Percentiles rank a stretch among this genome's conserved stretches.
phyloP scores from a whole-genome alignment of 768 basidiomycete genomes.

The Mycena galericulata region DNA sequence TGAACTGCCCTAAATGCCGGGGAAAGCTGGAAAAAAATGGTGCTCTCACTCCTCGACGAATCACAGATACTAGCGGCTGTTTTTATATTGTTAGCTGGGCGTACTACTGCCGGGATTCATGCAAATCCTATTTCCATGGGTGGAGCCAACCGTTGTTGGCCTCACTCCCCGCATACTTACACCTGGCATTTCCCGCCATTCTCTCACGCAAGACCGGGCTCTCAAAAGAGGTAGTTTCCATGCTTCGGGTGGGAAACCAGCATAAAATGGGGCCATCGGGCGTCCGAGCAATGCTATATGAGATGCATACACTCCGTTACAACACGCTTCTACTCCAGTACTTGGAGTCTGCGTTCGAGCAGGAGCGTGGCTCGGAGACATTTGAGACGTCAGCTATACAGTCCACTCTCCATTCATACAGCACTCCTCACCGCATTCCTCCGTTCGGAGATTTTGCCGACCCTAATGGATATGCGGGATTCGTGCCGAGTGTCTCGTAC shows the following conservation, averaged over 20 bases:
- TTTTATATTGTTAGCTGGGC: slow-evolving; percentile 42
- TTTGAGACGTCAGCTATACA: too few species aligned
- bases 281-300: slow-evolving; percentile 32
- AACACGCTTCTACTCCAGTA: slow-evolving; percentile 35
- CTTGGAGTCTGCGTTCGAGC: slow-evolving; percentile 29
- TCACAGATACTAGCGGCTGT: slow-evolving; percentile 34
- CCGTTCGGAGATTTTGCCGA: slow-evolving; percentile 38
- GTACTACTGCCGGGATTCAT: slow-evolving; percentile 40
- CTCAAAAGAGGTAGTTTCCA: too few species aligned
- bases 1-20: background rate
- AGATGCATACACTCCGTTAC: slow-evolving; percentile 37
- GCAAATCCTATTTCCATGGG: slow-evolving; percentile 32
- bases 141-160: slow-evolving; percentile 30
- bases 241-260: too few species aligned
- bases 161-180: slow-evolving; percentile 36
- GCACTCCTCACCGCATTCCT: too few species aligned
- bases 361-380: background rate
- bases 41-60: slow-evolving; percentile 32
- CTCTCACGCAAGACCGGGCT: too few species aligned
- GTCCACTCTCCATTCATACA: too few species aligned
- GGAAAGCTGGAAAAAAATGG: slow-evolving; percentile 36
- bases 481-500: slow-evolving; percentile 38
- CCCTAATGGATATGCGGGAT: slow-evolving; percentile 33
- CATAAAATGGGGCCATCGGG: slow-evolving; percentile 41
- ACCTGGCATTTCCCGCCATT: slow-evolving; percentile 33